phyloP scores from a whole-genome alignment of 208 protist genomes.

The Leishmania amazonensis region DNA sequence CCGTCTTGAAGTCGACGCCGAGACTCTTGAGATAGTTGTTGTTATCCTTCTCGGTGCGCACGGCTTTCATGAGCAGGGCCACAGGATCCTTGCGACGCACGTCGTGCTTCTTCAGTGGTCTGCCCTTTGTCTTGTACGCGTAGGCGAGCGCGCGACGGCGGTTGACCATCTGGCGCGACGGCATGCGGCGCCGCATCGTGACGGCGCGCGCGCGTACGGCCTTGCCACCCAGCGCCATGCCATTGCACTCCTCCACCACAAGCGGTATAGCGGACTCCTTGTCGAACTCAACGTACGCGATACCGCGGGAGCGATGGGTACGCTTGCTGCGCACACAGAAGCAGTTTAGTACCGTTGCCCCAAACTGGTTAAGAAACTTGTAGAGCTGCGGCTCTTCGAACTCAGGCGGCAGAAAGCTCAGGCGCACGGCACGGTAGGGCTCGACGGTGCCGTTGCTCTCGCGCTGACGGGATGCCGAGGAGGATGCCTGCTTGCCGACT shows the following conservation, averaged over 20 bases:
- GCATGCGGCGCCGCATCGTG: constrained; percentile 77
- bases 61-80: constrained; percentile 68
- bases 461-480: constrained; percentile 10
- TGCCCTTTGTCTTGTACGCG: constrained; percentile 65
- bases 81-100: constrained; percentile 57
- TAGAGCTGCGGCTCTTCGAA: constrained; percentile 90
- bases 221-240: constrained; percentile 82
- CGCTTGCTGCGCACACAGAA: constrained; percentile 89
- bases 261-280: constrained; percentile 57
- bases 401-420: constrained; percentile 80
- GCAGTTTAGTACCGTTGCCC: constrained; percentile 81
- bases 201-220: constrained; percentile 63
- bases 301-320: constrained; percentile 84
- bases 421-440: constrained; percentile 70
- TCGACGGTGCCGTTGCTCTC: constrained; percentile 24
- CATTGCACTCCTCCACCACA: constrained; percentile 87
- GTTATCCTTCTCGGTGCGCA: constrained; percentile 69
- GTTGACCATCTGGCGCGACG: constrained; percentile 58
- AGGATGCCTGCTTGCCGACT: background rate
- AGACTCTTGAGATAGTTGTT: constrained; percentile 72
- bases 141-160: constrained; percentile 68
- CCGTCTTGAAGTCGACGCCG: constrained; percentile 66
- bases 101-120: constrained; percentile 65
- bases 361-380: constrained; percentile 90
- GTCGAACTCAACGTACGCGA: constrained; percentile 90